Conservation (phyloP, 148 eudicot species). For the Simmondsia chinensis region DNA sequence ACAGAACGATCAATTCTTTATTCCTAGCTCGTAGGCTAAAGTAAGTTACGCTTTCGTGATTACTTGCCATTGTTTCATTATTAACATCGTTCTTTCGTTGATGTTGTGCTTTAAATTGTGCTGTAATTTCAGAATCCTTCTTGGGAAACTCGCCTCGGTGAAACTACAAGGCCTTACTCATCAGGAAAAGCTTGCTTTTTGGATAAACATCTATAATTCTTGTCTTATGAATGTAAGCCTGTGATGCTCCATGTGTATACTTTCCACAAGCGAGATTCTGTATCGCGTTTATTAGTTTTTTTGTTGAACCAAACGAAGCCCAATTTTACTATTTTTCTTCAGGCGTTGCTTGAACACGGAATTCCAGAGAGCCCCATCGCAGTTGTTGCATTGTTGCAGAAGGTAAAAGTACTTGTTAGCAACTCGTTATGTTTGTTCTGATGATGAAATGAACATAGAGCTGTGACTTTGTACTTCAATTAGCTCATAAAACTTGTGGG, state of each 20-base stretch:
- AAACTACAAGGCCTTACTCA: constrained; percentile 46
- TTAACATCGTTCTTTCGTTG: no score
- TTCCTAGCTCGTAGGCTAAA: constrained; percentile 41
- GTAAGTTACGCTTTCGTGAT: constrained; percentile 20
- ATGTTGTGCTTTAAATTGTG: neutral
- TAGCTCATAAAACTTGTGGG: neutral
- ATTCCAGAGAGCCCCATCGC: constrained; percentile 53
- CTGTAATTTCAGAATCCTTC: constrained; percentile 34
- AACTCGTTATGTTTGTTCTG: no score
- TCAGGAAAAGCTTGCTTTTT: constrained; percentile 79
- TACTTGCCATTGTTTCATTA: neutral
- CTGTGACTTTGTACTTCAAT: no score
- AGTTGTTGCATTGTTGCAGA: constrained; percentile 61
- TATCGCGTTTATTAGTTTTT: neutral
- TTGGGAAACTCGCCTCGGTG: constrained; percentile 45
- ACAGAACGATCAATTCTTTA: constrained; percentile 25
- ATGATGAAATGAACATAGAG: neutral
- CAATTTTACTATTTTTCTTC: constrained; percentile 16
- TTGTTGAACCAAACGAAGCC: neutral
- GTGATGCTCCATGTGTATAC: neutral
- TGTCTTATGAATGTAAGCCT: constrained; percentile 82
- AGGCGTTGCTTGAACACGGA: constrained; percentile 75
- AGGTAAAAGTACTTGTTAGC: no score
- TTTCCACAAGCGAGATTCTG: neutral
- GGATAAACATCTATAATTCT: constrained; percentile 79